These are phyloP conservation scores for Rhododendron simsii DNA, from an alignment of 148 eudicot genomes.

Conservation along the genomic window DNA sequence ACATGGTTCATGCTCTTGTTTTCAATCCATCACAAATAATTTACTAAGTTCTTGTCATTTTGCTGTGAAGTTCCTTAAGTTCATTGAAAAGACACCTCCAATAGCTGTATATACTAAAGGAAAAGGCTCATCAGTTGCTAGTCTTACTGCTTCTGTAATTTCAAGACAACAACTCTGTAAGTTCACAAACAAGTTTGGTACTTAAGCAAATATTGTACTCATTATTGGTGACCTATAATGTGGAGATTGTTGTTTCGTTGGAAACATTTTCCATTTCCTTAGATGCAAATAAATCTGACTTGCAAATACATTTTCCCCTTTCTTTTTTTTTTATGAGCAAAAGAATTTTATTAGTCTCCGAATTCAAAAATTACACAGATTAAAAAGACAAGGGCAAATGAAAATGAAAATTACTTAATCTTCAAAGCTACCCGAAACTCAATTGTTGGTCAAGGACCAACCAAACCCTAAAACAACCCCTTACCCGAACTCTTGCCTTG, in stretches of 20 bases:
- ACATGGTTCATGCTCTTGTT: not conserved
- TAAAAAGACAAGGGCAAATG: too few species aligned
- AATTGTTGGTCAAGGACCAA: too few species aligned
- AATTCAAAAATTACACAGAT: too few species aligned
- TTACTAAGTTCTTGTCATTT: slow-evolving; percentile 9
- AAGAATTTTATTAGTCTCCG: too few species aligned
- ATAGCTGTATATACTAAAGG: slow-evolving; percentile 98
- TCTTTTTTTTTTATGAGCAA: too few species aligned
- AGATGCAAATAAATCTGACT: not conserved
- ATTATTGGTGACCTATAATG: not conserved
- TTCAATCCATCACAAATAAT: not conserved
- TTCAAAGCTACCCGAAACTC: too few species aligned
- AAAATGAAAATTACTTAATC: too few species aligned
- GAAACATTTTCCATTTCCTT: not conserved
- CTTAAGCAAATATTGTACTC: not conserved
- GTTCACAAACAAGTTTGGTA: slow-evolving; percentile 22
- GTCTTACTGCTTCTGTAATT: slow-evolving; percentile 98
- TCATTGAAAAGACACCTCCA: slow-evolving; percentile 99
- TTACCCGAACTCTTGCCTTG: too few species aligned
- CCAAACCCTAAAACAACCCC: too few species aligned
- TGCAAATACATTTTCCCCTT: slow-evolving; percentile 4
- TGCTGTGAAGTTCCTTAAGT: slow-evolving; percentile 79
- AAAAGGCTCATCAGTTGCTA: slow-evolving; percentile 99
- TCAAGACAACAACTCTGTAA: slow-evolving; percentile 79
- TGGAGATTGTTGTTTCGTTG: not conserved